A percentile compares a stretch with the other conserved stretches of the same genome.
These are phyloP conservation scores for Russula earlei DNA, from an alignment of 768 basidiomycete species.

Conservation along the genomic window DNA sequence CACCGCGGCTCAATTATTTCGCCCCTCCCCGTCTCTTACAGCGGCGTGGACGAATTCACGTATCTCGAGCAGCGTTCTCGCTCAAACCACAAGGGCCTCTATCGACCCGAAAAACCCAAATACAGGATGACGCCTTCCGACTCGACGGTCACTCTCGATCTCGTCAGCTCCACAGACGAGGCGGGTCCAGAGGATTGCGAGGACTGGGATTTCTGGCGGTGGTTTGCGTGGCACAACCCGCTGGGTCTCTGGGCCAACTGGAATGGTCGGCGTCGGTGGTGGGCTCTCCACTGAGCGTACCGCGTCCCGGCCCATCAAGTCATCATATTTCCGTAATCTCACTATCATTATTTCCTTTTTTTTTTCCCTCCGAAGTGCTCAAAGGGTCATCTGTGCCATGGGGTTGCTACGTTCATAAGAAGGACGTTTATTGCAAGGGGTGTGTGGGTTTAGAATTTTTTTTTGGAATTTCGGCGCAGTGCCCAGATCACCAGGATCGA, in stretches of 20 bases:
- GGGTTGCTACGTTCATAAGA: neutral
- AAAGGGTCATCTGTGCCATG: neutral
- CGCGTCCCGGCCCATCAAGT: neutral
- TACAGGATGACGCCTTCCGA: conserved; percentile 8
- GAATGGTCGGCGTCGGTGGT: conserved; percentile 14
- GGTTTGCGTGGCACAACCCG: conserved; percentile 20
- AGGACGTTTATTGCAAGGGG: neutral
- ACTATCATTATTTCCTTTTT: conserved; percentile 11
- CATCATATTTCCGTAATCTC: neutral
- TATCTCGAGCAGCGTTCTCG: conserved; percentile 15
- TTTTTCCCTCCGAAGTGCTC: neutral
- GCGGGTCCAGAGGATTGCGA: neutral
- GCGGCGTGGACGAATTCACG: conserved; percentile 14
- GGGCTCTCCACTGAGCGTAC: conserved; percentile 7
- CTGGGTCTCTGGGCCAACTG: conserved; percentile 19
- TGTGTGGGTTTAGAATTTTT: too few species aligned
- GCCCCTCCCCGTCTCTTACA: neutral
- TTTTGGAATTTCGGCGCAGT: neutral
- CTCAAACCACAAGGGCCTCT: conserved; percentile 4
- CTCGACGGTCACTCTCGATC: conserved; percentile 7
- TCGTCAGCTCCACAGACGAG: conserved; percentile 13
- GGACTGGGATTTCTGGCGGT: conserved; percentile 16
- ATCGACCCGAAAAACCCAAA: conserved; percentile 18
- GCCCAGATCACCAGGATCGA: conserved; percentile 1
- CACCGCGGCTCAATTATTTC: neutral